These are phyloP conservation scores for Ustilago vetiveriae DNA, from an alignment of 1,284 basidiomycete genomes.

Conservation along the genomic window DNA sequence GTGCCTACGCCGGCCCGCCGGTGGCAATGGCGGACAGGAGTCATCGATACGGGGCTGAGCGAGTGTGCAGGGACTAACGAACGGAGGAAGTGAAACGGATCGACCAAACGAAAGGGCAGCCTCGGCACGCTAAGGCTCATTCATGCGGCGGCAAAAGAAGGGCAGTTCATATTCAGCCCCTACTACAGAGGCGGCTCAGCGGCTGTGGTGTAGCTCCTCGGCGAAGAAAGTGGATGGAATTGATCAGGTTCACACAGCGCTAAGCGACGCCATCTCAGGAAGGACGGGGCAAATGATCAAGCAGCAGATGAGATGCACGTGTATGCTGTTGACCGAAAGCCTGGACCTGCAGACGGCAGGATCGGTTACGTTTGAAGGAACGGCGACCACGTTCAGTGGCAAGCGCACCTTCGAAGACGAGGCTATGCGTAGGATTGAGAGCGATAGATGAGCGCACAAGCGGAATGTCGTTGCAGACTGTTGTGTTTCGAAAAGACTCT, in stretches of 20 bases:
- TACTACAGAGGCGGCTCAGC: not conserved
- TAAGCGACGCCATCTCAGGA: not conserved
- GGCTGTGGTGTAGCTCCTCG: not conserved
- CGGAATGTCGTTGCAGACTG: too few relatives aligned
- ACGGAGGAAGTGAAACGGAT: too few relatives aligned
- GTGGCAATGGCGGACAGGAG: too few relatives aligned
- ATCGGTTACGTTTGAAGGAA: not conserved
- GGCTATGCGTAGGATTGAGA: too few relatives aligned
- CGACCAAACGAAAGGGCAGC: too few relatives aligned
- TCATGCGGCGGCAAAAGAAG: not conserved
- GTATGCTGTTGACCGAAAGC: not conserved
- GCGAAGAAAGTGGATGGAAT: not conserved
- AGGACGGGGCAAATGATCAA: not conserved
- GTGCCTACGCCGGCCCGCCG: too few relatives aligned
- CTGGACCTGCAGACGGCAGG: not conserved
- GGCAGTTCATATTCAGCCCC: not conserved
- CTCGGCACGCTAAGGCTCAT: too few relatives aligned
- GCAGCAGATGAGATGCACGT: not conserved
- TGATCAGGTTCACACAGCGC: not conserved
- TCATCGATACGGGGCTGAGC: too few relatives aligned
- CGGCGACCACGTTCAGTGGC: slow-evolving; percentile 16
- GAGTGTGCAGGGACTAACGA: too few relatives aligned
- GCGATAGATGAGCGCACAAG: too few relatives aligned
- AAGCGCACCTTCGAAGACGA: too few relatives aligned
- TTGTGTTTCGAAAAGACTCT: too few relatives aligned